Evolutionary conservation across 106 monocot genomes (phyloP).

Genomic region (Dendrobium officinale): DNA sequence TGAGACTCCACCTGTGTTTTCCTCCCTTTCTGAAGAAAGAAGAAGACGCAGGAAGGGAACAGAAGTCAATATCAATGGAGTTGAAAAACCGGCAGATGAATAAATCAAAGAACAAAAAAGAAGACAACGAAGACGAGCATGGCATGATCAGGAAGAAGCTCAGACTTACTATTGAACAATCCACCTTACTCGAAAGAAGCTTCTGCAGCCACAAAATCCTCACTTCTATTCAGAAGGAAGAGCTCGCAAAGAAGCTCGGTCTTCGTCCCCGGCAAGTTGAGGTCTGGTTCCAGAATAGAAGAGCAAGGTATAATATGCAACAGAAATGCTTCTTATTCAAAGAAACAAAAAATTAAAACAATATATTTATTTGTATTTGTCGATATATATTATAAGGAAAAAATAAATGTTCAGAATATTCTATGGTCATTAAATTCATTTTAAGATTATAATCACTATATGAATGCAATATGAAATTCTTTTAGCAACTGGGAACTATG

Average conservation of each 20-base stretch:
- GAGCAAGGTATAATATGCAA: constrained; percentile 20
- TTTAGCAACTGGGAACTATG: too few species aligned
- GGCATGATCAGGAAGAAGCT: constrained; percentile 46
- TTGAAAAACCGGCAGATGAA: neutral
- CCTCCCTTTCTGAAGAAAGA: neutral
- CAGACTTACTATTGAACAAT: constrained; percentile 44
- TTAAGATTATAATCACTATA: too few species aligned
- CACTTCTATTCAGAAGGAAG: constrained; percentile 18
- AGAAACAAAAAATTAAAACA: too few species aligned
- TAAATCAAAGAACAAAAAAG: neutral
- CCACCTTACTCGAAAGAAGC: constrained; percentile 37
- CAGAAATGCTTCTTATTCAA: neutral
- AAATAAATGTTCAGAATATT: too few species aligned
- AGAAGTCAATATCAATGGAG: constrained; percentile 1
- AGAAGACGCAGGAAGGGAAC: constrained; percentile 10
- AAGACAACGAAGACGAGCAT: neutral
- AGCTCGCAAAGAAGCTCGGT: constrained; percentile 20
- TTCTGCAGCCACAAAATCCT: constrained; percentile 41
- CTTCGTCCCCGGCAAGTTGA: constrained; percentile 27
- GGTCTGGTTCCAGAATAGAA: constrained; percentile 37
- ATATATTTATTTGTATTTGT: neutral
- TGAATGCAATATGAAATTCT: too few species aligned
- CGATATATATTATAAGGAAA: neutral
- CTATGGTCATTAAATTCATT: too few species aligned
- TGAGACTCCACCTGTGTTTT: constrained; percentile 22